Evolutionary conservation across 495 filamentous ascomycete species (phyloP).

Genomic region (Aspergillus wentii): DNA sequence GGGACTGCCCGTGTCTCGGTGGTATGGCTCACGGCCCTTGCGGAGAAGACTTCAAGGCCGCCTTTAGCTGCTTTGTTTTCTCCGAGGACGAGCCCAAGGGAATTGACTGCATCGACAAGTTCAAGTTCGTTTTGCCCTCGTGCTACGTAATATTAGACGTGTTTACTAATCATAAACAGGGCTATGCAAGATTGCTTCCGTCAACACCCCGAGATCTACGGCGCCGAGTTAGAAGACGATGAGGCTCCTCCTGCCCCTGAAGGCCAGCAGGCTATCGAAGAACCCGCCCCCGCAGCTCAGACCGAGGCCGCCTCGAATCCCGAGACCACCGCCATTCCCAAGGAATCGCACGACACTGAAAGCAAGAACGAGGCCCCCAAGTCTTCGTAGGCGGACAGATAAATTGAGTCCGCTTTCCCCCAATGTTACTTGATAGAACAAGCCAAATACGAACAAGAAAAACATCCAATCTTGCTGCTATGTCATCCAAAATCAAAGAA

Average conservation of each 20-base stretch:
- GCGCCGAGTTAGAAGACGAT: slow-evolving; percentile 81
- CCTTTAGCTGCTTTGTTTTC: slow-evolving; percentile 97
- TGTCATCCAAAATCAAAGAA: no score
- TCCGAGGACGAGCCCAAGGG: slow-evolving; percentile 95
- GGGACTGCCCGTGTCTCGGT: slow-evolving; percentile 96
- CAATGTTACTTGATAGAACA: no score
- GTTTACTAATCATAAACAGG: slow-evolving; percentile 42
- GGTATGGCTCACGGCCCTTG: slow-evolving; percentile 98
- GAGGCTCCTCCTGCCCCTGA: slow-evolving; percentile 47
- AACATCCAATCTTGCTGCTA: no score
- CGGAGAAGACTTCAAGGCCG: slow-evolving; percentile 87
- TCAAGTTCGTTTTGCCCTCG: slow-evolving; percentile 61
- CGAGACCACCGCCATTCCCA: slow-evolving; percentile 42
- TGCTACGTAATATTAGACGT: background rate
- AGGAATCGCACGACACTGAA: slow-evolving; percentile 46
- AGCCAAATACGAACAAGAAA: no score
- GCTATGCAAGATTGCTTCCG: slow-evolving; percentile 97
- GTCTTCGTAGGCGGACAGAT: slow-evolving; percentile 22
- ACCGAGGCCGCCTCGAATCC: slow-evolving; percentile 14
- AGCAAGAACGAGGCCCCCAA: slow-evolving; percentile 19
- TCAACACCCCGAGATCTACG: slow-evolving; percentile 85
- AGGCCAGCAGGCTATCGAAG: slow-evolving; percentile 8
- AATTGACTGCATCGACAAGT: slow-evolving; percentile 96
- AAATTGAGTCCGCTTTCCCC: no score
- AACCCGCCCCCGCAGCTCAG: slow-evolving; percentile 11